phyloP scores from a whole-genome alignment of 306 rosid genomes.

The Prinsepia uniflora region DNA sequence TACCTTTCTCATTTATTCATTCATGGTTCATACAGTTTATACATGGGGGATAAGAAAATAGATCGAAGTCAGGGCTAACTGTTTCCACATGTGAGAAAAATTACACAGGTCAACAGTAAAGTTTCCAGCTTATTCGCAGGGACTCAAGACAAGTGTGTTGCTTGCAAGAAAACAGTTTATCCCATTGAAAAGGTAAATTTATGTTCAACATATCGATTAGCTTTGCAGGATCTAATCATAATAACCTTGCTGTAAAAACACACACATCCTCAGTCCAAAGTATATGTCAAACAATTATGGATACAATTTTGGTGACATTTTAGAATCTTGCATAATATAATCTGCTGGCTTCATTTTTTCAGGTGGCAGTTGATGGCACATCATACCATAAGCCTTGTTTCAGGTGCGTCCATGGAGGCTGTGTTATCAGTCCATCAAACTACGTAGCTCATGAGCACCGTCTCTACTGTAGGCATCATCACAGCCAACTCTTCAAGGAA shows the following conservation, averaged over 20 bases:
- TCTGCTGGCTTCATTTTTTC: conserved; percentile 5
- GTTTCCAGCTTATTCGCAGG: conserved; percentile 74
- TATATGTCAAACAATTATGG: background rate
- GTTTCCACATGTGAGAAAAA: conserved; percentile 18
- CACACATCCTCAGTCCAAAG: background rate
- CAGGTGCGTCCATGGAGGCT: conserved; percentile 86
- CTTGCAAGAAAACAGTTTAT: conserved; percentile 81
- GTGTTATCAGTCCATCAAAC: conserved; percentile 87
- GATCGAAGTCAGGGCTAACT: background rate
- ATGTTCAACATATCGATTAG: background rate
- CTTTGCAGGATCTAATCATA: background rate
- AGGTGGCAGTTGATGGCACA: conserved; percentile 86
- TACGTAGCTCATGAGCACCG: conserved; percentile 84
- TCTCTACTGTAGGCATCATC: conserved; percentile 89
- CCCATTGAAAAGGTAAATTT: conserved; percentile 80
- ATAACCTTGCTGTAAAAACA: background rate
- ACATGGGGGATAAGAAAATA: background rate
- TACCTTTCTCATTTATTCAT: background rate
- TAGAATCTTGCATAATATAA: conserved; percentile 1
- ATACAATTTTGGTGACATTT: background rate
- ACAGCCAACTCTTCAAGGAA: conserved; percentile 80
- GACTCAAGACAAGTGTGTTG: conserved; percentile 87
- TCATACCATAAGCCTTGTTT: conserved; percentile 79
- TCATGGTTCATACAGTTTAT: background rate
- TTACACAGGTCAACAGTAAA: conserved; percentile 62